Evolutionary conservation across 306 rosid genomes (phyloP), one percentile per base, ranked within the genome.

Genomic region (Acacia confusa): DNA sequence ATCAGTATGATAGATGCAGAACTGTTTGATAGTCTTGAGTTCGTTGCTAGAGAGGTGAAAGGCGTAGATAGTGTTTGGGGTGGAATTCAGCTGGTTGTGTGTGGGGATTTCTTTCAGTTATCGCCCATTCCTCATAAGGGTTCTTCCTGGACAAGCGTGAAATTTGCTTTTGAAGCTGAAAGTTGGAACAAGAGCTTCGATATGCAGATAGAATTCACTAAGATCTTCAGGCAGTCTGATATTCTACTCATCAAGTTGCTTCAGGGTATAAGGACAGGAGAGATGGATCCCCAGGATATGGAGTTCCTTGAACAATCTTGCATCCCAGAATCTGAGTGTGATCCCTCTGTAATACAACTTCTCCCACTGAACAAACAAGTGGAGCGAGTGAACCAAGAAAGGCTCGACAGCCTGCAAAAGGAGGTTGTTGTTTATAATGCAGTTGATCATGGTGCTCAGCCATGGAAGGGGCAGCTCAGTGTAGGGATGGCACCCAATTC

Each of bases 61-160:
- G 77, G 41, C 4, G 78, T 58, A 6, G 69, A 79, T 70, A 3
- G 65, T 48, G 50, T 16, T 9, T 91, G 95, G 95, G 95, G 92
- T n/a, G 95, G 92, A 10, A 84, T 91, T 74, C 95, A 89, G 88
- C 72, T 86, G 50, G 87, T 89, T 57, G 91, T 83, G 65, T 74
- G 78, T 79, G 91, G 95, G 47, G 95, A 91, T 83, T 91, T 91
- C 87, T 91, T 86, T 52, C 95, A 91, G 90, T 69, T 91, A 74
- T 84, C 95, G 3, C 89, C 92, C 2, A 6, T 88, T 47, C 67
- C 45, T 14, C 12, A 32, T 14, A 64, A 10, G 41, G 6, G 55
- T 12, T 70, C 36, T 19, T 48, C 76, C 0, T 2, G 4, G 40
- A 70, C 25, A 3, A 8, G 9, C 6, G 88, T 84, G 52, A 76